Evolutionary conservation across 2,329 filamentous ascomycete species (phyloP).

Genomic region (Aureobasidium sp.): DNA sequence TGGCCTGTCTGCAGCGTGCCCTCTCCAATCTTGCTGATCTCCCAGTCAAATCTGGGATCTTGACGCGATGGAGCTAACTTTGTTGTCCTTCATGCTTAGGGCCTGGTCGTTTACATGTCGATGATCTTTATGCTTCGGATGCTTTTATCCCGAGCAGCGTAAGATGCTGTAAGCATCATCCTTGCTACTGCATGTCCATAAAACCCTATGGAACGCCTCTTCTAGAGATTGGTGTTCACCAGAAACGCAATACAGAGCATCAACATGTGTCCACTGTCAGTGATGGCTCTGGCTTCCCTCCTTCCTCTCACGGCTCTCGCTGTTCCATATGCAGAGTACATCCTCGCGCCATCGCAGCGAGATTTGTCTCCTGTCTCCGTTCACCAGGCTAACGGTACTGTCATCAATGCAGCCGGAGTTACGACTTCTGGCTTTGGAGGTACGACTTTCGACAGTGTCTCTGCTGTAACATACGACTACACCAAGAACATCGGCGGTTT

Average conservation of each 20-base stretch:
- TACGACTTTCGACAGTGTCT: not conserved
- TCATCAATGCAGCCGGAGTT: not conserved
- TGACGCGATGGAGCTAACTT: not conserved
- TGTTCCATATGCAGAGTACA: conserved; percentile 6
- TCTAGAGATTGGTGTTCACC: too few species aligned
- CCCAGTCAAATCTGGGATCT: not conserved
- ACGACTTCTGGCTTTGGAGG: not conserved
- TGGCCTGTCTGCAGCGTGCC: not conserved
- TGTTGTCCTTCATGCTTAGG: not conserved
- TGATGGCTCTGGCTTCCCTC: not conserved
- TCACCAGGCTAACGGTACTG: conserved; percentile 1
- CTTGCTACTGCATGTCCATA: not conserved
- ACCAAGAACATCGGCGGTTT: conserved; percentile 32
- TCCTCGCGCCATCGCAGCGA: conserved; percentile 1
- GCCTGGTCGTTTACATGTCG: not conserved
- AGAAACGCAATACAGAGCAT: not conserved
- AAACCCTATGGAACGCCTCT: not conserved
- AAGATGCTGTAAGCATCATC: not conserved
- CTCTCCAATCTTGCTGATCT: not conserved
- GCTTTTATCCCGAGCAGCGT: not conserved
- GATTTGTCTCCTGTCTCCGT: not conserved
- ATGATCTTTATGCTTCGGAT: not conserved
- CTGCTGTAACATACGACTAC: conserved; percentile 9
- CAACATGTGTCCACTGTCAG: not conserved
- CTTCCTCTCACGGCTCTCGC: not conserved